Base-by-base conservation (phyloP, 139 green algal species). In the Haematococcus lacustris region DNA sequence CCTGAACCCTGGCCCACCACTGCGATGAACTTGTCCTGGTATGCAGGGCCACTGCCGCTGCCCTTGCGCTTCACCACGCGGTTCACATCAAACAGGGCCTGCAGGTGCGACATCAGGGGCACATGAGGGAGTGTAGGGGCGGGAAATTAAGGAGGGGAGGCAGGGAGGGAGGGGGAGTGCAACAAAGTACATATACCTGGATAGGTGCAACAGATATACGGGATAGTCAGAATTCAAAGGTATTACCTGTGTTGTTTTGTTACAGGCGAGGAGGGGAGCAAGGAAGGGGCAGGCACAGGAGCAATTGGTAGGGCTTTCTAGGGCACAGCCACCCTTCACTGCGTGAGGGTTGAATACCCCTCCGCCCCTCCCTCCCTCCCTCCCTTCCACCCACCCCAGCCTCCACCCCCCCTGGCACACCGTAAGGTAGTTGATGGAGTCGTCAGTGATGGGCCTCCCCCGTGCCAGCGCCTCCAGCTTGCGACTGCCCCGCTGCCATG, bases 391-490 rank as follows among this genome's bases (percentile, higher is more conserved):
- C 47, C 47, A 57, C 47, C 47, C 47, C 13, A 21, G 13, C 13
- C 13, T 57, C 21, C 13, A 13, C 21, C 13, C 47, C 47, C 47
- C 21, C 47, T 13, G 21, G 21, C 65, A 3, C 60, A 78, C 78
- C 62, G 71, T 53, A n/a, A 85, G 61, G 76, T 85, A 85, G 73
- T 85, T 85, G 70, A 82, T 63, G 32, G 69, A 67, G 25, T 57
- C 74, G 64, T 81, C 80, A 21, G 6, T 40, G 2, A 74, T 66
- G n/a, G 38, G 63, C 1, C 71, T 73, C 5, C 77, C 73, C 21
- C 71, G 68, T 0, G 83, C 83, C n/a, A 86, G 74, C 23, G 71
- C 64, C 71, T 88, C 83, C 51, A 88, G 70, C 73, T 74, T 63
- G 32, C 80, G 76, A 0, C 80, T 73, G 38, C 73, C 83, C 25